phyloP scores from a whole-genome alignment of 1,284 basidiomycete species.

The Moniliella sp. region DNA sequence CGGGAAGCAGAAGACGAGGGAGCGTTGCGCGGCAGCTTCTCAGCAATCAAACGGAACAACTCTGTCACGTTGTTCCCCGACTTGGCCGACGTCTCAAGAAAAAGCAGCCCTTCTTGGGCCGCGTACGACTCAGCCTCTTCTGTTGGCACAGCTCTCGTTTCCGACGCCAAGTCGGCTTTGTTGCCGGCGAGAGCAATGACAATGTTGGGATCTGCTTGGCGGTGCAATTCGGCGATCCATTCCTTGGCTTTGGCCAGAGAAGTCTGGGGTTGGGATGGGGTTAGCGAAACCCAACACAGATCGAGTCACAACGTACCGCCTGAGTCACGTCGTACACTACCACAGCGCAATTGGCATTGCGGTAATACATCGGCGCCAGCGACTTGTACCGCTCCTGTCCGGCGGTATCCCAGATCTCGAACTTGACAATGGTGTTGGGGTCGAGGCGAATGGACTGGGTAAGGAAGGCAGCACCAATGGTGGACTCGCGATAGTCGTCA shows the following conservation, averaged over 20 bases:
- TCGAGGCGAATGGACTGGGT: slow-evolving; percentile 82
- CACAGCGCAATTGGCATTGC: slow-evolving; percentile 31
- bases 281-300: too few relatives aligned
- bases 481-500: slow-evolving; percentile 68
- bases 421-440: slow-evolving; percentile 74
- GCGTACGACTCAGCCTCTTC: slow-evolving; percentile 63
- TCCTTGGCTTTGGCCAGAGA: slow-evolving; percentile 82
- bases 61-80: slow-evolving; percentile 67
- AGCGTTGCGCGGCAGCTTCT: slow-evolving; percentile 30
- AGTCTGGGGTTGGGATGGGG: slow-evolving; percentile 4
- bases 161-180: slow-evolving; percentile 63
- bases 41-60: slow-evolving; percentile 36
- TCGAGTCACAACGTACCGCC: slow-evolving; percentile 9
- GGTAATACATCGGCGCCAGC: slow-evolving; percentile 33
- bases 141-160: slow-evolving; percentile 21
- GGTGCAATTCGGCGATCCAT: slow-evolving; percentile 87
- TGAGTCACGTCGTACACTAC: slow-evolving; percentile 31
- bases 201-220: slow-evolving; percentile 88
- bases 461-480: slow-evolving; percentile 55
- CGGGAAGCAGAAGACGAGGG: too few relatives aligned
- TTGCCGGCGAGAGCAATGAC: slow-evolving; percentile 65
- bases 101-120: slow-evolving; percentile 78
- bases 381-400: slow-evolving; percentile 53
- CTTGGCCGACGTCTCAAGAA: slow-evolving; percentile 89
- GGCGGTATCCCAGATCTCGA: slow-evolving; percentile 81